A percentile compares a stretch with the other conserved stretches of the same genome.
Evolutionary conservation across 108 stramenopile genomes (phyloP).

Genomic region (Nitzschia sp.): DNA sequence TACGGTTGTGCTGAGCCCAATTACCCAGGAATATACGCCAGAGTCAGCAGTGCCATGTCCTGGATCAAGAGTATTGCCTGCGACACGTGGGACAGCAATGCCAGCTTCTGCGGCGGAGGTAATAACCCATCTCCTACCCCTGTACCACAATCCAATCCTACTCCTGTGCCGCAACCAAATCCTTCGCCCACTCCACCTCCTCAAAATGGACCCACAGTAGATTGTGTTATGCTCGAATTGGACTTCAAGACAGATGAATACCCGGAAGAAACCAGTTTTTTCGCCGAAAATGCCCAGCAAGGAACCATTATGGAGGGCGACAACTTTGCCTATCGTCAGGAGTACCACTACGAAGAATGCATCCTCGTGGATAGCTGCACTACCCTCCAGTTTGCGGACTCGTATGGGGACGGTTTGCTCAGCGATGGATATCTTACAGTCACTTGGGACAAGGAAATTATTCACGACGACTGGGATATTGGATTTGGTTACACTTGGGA

Average conservation of each 20-base stretch:
- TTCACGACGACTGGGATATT: background rate
- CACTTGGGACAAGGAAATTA: constrained; percentile 3
- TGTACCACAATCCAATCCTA: background rate
- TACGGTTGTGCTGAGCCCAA: constrained; percentile 46
- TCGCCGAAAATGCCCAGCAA: background rate
- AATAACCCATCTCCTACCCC: constrained; percentile 17
- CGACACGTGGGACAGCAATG: constrained; percentile 4
- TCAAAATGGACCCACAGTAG: background rate
- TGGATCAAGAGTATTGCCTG: constrained; percentile 44
- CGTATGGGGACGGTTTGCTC: constrained; percentile 1
- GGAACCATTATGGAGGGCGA: background rate
- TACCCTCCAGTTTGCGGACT: background rate
- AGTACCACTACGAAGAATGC: constrained; percentile 4
- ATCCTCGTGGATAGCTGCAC: background rate
- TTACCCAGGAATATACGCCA: constrained; percentile 55
- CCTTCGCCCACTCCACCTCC: constrained; percentile 5
- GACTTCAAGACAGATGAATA: constrained; percentile 6
- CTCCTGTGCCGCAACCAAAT: constrained; percentile 10
- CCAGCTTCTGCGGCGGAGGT: constrained; percentile 12
- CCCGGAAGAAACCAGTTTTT: constrained; percentile 1
- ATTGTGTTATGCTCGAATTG: background rate
- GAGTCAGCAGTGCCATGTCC: constrained; percentile 18
- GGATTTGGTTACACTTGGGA: constrained; percentile 11
- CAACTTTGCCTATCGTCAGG: background rate
- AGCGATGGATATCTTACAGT: background rate